These are phyloP conservation scores for Sonneratia alba DNA, from an alignment of 345 rosid genomes.

Conservation along the genomic window DNA sequence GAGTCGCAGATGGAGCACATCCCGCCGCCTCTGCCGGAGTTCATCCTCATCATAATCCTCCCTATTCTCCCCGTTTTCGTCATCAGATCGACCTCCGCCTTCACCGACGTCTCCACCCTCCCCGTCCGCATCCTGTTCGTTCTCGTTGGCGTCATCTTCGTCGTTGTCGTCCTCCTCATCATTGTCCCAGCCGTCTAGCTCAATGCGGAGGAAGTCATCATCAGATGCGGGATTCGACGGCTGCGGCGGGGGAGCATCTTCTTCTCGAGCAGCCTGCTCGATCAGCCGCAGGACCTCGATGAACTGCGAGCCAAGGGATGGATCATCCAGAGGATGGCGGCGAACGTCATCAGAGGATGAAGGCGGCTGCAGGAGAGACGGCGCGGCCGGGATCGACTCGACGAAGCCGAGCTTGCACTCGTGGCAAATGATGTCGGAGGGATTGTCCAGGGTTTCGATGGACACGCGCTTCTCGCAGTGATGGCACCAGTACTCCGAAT, in stretches of 20 bases:
- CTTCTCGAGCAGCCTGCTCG: conserved; percentile 42
- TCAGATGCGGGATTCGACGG: conserved; percentile 32
- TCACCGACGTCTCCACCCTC: conserved; percentile 16
- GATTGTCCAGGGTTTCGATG: conserved; percentile 37
- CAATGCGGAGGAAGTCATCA: conserved; percentile 43
- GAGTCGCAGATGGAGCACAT: conserved; percentile 32
- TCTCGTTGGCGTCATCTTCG: conserved; percentile 14
- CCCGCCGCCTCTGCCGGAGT: conserved; percentile 36
- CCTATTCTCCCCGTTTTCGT: conserved; percentile 20
- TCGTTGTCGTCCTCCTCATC: conserved; percentile 34
- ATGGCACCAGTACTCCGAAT: conserved; percentile 55
- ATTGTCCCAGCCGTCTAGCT: conserved; percentile 49
- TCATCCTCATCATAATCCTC: conserved; percentile 30
- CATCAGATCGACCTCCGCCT: conserved; percentile 18
- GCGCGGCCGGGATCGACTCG: conserved; percentile 38
- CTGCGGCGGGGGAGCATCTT: conserved; percentile 35
- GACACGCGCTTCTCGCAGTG: conserved; percentile 62
- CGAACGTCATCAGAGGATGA: conserved; percentile 35
- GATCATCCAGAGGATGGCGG: conserved; percentile 36
- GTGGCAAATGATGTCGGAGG: conserved; percentile 36
- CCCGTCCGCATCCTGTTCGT: conserved; percentile 10
- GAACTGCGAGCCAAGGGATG: conserved; percentile 49
- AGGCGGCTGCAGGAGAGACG: conserved; percentile 17
- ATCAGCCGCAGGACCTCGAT: conserved; percentile 52
- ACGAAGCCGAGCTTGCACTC: conserved; percentile 78